These are phyloP conservation scores for Rutidosis leptorrhynchoides DNA, from an alignment of 129 eudicot genomes.

Conservation along the genomic window DNA sequence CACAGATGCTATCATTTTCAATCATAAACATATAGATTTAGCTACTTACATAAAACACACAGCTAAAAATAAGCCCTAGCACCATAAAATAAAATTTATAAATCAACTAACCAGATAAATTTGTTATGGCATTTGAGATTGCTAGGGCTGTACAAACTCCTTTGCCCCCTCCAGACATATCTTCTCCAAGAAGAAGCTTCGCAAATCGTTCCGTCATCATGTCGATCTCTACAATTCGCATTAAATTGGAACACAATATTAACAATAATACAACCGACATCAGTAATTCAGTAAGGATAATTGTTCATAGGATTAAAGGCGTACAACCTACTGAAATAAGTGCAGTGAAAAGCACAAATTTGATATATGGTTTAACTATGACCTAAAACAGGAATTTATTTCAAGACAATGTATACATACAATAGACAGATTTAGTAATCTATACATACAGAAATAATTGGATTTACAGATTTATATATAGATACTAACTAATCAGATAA, in stretches of 20 bases:
- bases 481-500: slow-evolving; percentile 47
- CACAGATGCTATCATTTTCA: slow-evolving; percentile 54
- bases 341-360: slow-evolving; percentile 5
- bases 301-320: neutral
- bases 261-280: neutral
- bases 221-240: slow-evolving; percentile 47
- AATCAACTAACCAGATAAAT: slow-evolving; percentile 62
- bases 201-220: slow-evolving; percentile 98
- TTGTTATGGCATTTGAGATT: slow-evolving; percentile 90
- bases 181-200: slow-evolving; percentile 94
- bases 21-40: slow-evolving; percentile 8
- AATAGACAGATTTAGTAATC: neutral
- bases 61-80: neutral
- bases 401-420: neutral
- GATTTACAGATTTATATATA: neutral
- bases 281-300: neutral
- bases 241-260: neutral
- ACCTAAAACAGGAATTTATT: neutral
- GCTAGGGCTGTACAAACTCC: slow-evolving; percentile 95
- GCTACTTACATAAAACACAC: neutral
- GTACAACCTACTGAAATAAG: neutral
- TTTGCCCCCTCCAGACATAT: slow-evolving; percentile 98
- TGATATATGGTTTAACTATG: neutral
- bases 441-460: neutral
- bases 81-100: neutral